Conservation (phyloP, 2,329 filamentous ascomycete genomes). For the Colletotrichum tofieldiae region DNA sequence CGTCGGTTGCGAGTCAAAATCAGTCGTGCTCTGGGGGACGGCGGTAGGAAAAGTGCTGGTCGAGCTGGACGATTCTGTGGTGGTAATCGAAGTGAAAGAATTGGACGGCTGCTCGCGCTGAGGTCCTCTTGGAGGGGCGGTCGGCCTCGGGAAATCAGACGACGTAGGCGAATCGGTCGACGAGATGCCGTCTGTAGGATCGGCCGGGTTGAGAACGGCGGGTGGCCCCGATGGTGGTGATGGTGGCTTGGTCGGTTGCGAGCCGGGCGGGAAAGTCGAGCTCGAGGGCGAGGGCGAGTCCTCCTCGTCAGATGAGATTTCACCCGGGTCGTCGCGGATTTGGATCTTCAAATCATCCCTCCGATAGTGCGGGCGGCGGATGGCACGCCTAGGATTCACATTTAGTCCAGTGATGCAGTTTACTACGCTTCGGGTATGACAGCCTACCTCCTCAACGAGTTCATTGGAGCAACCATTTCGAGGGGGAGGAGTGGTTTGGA, state of each 20-base stretch:
- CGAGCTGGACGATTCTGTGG: not conserved
- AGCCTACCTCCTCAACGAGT: slow-evolving; percentile 33
- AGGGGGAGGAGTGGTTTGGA: not conserved
- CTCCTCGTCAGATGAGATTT: slow-evolving; percentile 25
- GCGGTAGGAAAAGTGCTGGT: slow-evolving; percentile 16
- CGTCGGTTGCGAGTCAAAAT: not conserved
- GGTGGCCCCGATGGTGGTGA: slow-evolving; percentile 21
- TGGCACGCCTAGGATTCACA: slow-evolving; percentile 11
- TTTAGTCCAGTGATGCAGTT: not conserved
- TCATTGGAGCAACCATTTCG: slow-evolving; percentile 14
- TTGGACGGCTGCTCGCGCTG: slow-evolving; percentile 3
- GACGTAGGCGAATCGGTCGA: slow-evolving; percentile 15
- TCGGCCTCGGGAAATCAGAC: not conserved
- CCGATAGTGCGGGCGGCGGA: slow-evolving; percentile 18
- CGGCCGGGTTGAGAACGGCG: slow-evolving; percentile 27
- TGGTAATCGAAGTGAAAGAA: not conserved
- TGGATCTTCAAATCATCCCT: slow-evolving; percentile 29
- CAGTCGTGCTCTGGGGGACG: slow-evolving; percentile 12
- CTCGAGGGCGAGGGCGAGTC: slow-evolving; percentile 37
- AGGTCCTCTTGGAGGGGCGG: not conserved
- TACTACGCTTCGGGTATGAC: too few relatives aligned
- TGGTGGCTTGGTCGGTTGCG: not conserved
- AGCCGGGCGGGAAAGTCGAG: slow-evolving; percentile 20
- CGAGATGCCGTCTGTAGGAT: slow-evolving; percentile 16
- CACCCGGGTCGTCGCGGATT: slow-evolving; percentile 18